phyloP scores from a whole-genome alignment of 805 yeast genomes.

The Debaryomyces hansenii region DNA sequence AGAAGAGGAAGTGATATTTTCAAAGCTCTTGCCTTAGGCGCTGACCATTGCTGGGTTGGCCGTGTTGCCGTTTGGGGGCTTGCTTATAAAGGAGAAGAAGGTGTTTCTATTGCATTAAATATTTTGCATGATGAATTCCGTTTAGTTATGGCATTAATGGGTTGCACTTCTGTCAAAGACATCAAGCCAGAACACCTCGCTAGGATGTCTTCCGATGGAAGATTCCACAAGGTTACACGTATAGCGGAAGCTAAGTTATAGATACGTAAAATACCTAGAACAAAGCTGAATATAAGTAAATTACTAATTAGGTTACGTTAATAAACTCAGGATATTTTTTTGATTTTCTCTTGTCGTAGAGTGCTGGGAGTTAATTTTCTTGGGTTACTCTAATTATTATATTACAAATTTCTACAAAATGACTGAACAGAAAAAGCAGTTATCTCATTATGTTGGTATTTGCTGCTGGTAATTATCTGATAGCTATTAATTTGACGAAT shows the following conservation, averaged over 20 bases:
- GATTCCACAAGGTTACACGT: background rate
- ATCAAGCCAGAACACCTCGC: background rate
- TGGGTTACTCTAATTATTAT: too few relatives aligned
- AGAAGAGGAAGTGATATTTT: constrained; percentile 65
- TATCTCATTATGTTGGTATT: too few relatives aligned
- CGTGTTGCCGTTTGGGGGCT: constrained; percentile 65
- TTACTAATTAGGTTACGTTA: too few relatives aligned
- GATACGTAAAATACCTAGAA: too few relatives aligned
- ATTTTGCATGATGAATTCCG: background rate
- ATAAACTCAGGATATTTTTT: too few relatives aligned
- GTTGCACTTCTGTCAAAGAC: background rate
- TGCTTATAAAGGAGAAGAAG: constrained; percentile 61
- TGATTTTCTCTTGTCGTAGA: too few relatives aligned
- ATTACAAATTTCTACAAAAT: too few relatives aligned
- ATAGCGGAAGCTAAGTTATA: background rate
- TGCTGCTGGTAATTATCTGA: too few relatives aligned
- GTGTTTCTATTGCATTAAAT: constrained; percentile 34
- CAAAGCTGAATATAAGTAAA: too few relatives aligned
- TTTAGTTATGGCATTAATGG: constrained; percentile 1
- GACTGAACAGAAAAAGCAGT: too few relatives aligned
- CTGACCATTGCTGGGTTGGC: constrained; percentile 67
- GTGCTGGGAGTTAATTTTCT: too few relatives aligned
- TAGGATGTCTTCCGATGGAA: background rate
- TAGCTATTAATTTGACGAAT: too few relatives aligned
- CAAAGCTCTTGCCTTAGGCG: constrained; percentile 68